Evolutionary conservation across 2,329 filamentous ascomycete species (phyloP), one percentile per base, ranked within the genome.

Genomic region (Pestalotiopsis sp.): DNA sequence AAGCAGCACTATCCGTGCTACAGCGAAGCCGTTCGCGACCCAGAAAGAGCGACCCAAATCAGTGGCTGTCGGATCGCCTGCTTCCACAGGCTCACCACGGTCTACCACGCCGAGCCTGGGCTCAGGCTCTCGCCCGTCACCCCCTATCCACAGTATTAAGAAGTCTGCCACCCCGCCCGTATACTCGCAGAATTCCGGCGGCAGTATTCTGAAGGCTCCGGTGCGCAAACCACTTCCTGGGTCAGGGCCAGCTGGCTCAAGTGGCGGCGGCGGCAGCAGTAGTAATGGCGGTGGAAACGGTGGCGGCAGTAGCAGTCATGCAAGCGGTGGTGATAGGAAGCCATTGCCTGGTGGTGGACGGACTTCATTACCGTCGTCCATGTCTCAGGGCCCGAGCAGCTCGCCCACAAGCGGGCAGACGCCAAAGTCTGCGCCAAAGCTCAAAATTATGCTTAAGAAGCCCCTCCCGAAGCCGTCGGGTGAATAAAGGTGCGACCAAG

Each of bases 1-100:
- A 57, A 69, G 75, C 1, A 74, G 71, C 23, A 75, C 76, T 14
- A 77, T 79, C 49, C 74, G 76, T 23, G 76, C 76, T 14, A 73
- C 73, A 6, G 70, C 69, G 25, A 78, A 79, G 67, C 73, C 75
- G 59, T 70, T 69, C 11, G 72, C 63, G 25, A 67, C 71, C 17
- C 73, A 75, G 14, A 69, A 70, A 64, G 52, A 68, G 67, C 70
- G 5, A 23, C 27, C 61, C 52, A 69, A 63, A 41, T 61, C 61
- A 38, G 67, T 61, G 12, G 27, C 20, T 23, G 31, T 69, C 11
- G 52, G 27, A 9, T 66, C 56, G 62, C 63, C 61, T 11, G 45
- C 31, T 59, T 20, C n/a, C 5, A 36, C 27, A 13, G 36, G 36
- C 31, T 36, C 59, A 5, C 59, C 59, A 6, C 25, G 31, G 25